Conservation (phyloP, 306 rosid species). For the Corylus americana region DNA sequence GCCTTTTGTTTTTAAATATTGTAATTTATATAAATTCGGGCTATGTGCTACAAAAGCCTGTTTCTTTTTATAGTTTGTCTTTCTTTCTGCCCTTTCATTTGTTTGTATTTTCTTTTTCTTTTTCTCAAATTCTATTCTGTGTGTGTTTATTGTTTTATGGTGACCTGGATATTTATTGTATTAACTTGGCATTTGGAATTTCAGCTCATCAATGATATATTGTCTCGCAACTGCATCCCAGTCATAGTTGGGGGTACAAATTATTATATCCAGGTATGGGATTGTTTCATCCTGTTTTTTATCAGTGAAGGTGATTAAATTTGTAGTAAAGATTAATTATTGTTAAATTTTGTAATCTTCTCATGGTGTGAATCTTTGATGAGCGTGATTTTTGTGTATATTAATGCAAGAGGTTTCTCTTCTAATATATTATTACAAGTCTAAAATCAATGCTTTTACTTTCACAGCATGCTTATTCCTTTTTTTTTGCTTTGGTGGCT, state of each 20-base stretch:
- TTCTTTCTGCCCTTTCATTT: not conserved
- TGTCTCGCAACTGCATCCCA: slow-evolving; percentile 67
- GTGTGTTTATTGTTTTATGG: not conserved
- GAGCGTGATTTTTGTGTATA: not conserved
- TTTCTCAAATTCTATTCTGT: not conserved
- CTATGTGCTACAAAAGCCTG: not conserved
- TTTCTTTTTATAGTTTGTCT: not conserved
- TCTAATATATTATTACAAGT: not conserved
- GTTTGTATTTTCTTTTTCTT: not conserved
- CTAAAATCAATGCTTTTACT: not conserved
- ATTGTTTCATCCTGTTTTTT: not conserved
- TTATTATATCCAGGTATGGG: slow-evolving; percentile 83
- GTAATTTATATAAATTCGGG: not conserved
- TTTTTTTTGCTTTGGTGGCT: not conserved
- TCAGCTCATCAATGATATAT: slow-evolving; percentile 72
- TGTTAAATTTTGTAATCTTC: not conserved
- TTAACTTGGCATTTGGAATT: slow-evolving; percentile 22
- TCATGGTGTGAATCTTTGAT: not conserved
- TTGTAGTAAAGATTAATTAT: not conserved
- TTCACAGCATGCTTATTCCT: not conserved
- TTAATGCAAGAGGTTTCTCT: not conserved
- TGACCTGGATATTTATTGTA: not conserved
- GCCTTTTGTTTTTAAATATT: not conserved
- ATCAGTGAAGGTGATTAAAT: not conserved
- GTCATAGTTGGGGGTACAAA: slow-evolving; percentile 94